phyloP scores from a whole-genome alignment of 768 basidiomycete genomes.

The Termitomyces sp. region DNA sequence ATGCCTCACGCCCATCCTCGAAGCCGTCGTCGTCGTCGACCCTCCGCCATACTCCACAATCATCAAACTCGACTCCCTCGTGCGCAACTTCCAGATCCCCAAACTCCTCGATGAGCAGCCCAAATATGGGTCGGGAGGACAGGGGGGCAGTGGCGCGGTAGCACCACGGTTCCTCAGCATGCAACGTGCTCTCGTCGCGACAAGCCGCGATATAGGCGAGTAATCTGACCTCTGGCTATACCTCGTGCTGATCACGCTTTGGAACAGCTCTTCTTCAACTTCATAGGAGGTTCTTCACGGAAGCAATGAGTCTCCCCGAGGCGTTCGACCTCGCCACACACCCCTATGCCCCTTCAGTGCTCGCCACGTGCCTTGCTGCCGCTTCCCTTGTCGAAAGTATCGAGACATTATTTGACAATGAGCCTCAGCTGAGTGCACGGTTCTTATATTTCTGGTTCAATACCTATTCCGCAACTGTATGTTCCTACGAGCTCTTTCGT shows the following conservation, averaged over 20 bases:
- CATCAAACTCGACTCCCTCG: conserved; percentile 48
- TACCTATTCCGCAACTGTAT: conserved; percentile 66
- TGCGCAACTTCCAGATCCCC: conserved; percentile 57
- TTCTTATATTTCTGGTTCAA: conserved; percentile 78
- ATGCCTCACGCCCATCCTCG: conserved; percentile 62
- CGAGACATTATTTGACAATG: conserved; percentile 52
- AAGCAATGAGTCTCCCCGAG: conserved; percentile 53
- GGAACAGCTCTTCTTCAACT: conserved; percentile 60
- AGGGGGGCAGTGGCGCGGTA: conserved; percentile 13
- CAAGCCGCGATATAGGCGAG: conserved; percentile 62
- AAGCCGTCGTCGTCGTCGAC: conserved; percentile 51
- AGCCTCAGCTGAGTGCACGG: conserved; percentile 59
- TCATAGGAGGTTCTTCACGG: conserved; percentile 65
- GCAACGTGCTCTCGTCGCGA: conserved; percentile 60
- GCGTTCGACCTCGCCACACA: conserved; percentile 53
- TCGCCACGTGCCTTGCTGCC: conserved; percentile 64
- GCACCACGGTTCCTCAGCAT: conserved; percentile 54
- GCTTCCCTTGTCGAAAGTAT: conserved; percentile 56
- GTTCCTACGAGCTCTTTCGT: conserved; percentile 21
- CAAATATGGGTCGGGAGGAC: conserved; percentile 18
- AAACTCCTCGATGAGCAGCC: conserved; percentile 43
- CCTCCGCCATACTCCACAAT: conserved; percentile 51
- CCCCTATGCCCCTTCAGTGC: conserved; percentile 63
- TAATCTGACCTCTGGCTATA: background rate
- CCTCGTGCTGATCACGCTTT: background rate